phyloP scores from a whole-genome alignment of 2,329 filamentous ascomycete genomes.

The Aspergillus alliaceus region DNA sequence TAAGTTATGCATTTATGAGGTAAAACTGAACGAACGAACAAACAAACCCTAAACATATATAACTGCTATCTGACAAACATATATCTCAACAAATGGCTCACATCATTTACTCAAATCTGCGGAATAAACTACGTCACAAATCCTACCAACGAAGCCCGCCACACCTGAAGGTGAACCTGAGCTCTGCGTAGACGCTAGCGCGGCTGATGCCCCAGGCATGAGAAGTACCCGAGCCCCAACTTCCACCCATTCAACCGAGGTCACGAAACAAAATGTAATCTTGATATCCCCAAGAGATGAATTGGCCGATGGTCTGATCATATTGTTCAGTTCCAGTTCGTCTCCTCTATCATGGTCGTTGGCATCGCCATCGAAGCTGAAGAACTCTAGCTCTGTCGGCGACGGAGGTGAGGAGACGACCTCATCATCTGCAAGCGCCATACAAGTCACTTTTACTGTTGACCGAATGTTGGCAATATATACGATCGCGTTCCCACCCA shows the following conservation, averaged over 20 bases:
- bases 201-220: conserved; percentile 56
- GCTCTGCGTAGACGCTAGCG: conserved; percentile 49
- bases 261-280: conserved; percentile 59
- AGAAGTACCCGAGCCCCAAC: conserved; percentile 58
- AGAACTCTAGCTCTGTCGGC: conserved; percentile 42
- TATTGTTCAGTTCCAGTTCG: conserved; percentile 27
- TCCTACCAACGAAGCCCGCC: conserved; percentile 60
- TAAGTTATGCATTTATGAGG: too few relatives aligned
- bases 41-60: background rate
- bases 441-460: conserved; percentile 69
- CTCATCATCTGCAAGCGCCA: conserved; percentile 42
- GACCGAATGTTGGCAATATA: conserved; percentile 87
- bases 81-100: too few relatives aligned
- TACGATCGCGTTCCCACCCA: conserved; percentile 61
- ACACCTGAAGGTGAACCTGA: conserved; percentile 53
- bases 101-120: conserved; percentile 42
- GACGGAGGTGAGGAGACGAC: conserved; percentile 26
- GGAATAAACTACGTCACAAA: conserved; percentile 39
- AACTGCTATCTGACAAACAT: too few relatives aligned
- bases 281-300: conserved; percentile 33
- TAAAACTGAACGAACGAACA: too few relatives aligned
- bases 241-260: conserved; percentile 59
- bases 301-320: conserved; percentile 23
- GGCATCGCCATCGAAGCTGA: conserved; percentile 43
- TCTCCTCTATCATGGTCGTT: conserved; percentile 14